Evolutionary conservation across 345 rosid species (phyloP).

Genomic region (Aquilaria malaccensis): DNA sequence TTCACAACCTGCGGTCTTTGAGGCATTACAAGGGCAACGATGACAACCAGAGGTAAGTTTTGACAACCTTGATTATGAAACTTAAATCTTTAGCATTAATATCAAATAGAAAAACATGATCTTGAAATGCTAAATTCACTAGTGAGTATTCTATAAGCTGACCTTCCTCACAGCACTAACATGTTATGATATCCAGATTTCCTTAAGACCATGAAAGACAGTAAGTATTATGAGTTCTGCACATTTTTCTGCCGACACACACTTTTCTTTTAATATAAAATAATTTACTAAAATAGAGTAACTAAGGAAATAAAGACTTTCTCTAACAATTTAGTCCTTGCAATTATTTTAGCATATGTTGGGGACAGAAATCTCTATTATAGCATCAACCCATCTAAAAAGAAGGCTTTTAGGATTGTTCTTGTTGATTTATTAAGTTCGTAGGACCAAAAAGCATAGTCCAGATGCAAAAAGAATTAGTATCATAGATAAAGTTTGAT

Average conservation of each 20-base stretch:
- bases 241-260: conserved; percentile 75
- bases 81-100: no score
- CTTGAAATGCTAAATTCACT: no score
- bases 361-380: neutral
- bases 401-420: neutral
- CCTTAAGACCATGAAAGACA: conserved; percentile 73
- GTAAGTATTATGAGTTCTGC: conserved; percentile 80
- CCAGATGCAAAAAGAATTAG: no score
- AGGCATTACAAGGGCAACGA: no score
- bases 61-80: no score
- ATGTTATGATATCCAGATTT: conserved; percentile 96
- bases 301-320: neutral
- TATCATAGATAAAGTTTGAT: neutral
- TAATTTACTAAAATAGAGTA: neutral
- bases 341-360: conserved; percentile 1
- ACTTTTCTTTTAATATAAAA: conserved; percentile 42
- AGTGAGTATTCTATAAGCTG: no score
- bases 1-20: no score
- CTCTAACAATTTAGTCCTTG: neutral
- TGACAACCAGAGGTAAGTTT: no score
- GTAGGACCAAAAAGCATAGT: no score
- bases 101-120: no score
- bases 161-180: conserved; percentile 15
- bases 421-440: no score
- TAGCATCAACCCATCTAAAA: neutral